These are phyloP conservation scores for Trichoderma simmonsii DNA, from an alignment of 2,329 filamentous ascomycete genomes.

Conservation along the genomic window DNA sequence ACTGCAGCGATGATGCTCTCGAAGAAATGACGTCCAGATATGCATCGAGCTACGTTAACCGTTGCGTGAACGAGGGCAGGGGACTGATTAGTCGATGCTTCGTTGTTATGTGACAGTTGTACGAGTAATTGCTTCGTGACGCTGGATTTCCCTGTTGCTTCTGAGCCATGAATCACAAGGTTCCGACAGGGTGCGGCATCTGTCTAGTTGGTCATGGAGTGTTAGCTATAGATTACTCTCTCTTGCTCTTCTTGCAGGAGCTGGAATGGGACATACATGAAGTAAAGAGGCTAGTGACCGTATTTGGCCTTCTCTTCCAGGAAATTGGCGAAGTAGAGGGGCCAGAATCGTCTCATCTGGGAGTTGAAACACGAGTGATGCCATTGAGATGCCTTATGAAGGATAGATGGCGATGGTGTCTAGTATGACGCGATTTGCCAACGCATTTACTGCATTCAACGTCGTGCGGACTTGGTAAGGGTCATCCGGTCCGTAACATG, in stretches of 20 bases:
- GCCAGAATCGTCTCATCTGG: slow-evolving; percentile 51
- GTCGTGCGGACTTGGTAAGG: not conserved
- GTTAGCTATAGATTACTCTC: not conserved
- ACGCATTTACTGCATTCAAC: not conserved
- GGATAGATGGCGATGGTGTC: not conserved
- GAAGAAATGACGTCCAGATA: slow-evolving; percentile 73
- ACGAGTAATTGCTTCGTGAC: slow-evolving; percentile 54
- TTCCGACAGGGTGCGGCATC: slow-evolving; percentile 67
- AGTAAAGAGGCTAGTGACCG: slow-evolving; percentile 56
- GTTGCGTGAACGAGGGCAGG: slow-evolving; percentile 54
- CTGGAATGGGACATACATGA: slow-evolving; percentile 37
- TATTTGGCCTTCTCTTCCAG: slow-evolving; percentile 58
- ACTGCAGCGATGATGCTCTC: slow-evolving; percentile 66
- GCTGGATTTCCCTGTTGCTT: slow-evolving; percentile 81
- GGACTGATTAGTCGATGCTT: not conserved
- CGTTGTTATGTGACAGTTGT: slow-evolving; percentile 23
- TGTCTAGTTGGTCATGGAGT: slow-evolving; percentile 43
- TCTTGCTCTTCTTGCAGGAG: not conserved
- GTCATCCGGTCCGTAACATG: not conserved
- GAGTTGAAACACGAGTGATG: slow-evolving; percentile 42
- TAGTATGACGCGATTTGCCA: not conserved
- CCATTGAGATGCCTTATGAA: slow-evolving; percentile 1
- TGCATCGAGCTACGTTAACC: slow-evolving; percentile 70
- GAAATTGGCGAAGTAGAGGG: slow-evolving; percentile 47
- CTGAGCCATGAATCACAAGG: slow-evolving; percentile 77